phyloP scores from a whole-genome alignment of 805 yeast genomes.

The Osmozyma mogii region DNA sequence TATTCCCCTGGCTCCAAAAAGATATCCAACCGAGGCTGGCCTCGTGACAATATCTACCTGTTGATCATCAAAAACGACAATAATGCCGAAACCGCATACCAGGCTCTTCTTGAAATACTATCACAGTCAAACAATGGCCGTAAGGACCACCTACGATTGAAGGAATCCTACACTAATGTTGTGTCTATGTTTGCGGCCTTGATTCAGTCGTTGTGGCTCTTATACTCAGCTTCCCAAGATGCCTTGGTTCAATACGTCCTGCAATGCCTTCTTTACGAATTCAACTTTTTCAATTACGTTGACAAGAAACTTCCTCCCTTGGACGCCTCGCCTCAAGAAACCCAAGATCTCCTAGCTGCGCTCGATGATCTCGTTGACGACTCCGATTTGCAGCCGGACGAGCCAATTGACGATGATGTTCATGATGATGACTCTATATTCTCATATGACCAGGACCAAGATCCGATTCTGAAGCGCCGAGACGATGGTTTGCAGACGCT shows the following conservation, averaged over 20 bases:
- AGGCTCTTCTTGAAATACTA: background rate
- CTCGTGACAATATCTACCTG: constrained; percentile 2
- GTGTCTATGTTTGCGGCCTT: constrained; percentile 10
- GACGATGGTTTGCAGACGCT: constrained; percentile 10
- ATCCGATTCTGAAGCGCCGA: background rate
- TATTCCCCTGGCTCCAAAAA: background rate
- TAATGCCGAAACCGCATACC: background rate
- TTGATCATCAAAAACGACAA: constrained; percentile 2
- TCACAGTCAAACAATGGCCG: constrained; percentile 1
- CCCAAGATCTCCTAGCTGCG: constrained; percentile 9
- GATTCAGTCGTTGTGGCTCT: constrained; percentile 11
- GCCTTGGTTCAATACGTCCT: constrained; percentile 11
- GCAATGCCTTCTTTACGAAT: constrained; percentile 10
- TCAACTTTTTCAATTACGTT: background rate
- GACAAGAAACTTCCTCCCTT: background rate
- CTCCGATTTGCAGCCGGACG: constrained; percentile 7
- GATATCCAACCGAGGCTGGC: background rate
- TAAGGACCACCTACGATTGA: constrained; percentile 9
- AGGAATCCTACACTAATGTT: constrained; percentile 12
- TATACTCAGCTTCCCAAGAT: constrained; percentile 13
- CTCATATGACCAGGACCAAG: constrained; percentile 9
- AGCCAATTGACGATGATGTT: constrained; percentile 3
- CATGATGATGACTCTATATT: constrained; percentile 14
- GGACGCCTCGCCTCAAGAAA: constrained; percentile 9
- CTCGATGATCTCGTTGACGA: constrained; percentile 12